A percentile compares a stretch with the other conserved stretches of the same genome.
phyloP scores from a whole-genome alignment of 2,329 filamentous ascomycete genomes.

The Fusarium mundagurra region DNA sequence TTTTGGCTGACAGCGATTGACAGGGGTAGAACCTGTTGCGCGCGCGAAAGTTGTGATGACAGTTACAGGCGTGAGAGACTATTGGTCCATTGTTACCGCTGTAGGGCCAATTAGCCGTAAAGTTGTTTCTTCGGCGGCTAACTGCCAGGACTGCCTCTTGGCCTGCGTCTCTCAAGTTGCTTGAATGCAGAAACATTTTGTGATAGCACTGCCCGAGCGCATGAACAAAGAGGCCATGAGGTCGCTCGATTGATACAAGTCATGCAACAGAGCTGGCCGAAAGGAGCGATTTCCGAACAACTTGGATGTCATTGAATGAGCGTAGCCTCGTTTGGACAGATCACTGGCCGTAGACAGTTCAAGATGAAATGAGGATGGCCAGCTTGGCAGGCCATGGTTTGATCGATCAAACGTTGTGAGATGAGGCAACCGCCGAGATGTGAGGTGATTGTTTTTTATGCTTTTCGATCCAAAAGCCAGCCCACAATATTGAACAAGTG shows the following conservation, averaged over 20 bases:
- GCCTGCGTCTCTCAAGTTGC: conserved; percentile 20
- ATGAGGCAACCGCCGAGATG: conserved; percentile 14
- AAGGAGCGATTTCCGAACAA: conserved; percentile 20
- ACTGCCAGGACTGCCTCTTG: conserved; percentile 20
- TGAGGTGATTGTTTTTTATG: background rate
- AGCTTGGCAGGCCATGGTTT: conserved; percentile 20
- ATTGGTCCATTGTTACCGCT: conserved; percentile 36
- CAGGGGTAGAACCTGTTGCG: conserved; percentile 46
- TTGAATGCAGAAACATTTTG: conserved; percentile 26
- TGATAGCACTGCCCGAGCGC: conserved; percentile 37
- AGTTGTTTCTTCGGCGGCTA: conserved; percentile 42
- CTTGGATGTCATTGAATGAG: conserved; percentile 17
- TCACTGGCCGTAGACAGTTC: conserved; percentile 15
- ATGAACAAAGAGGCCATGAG: conserved; percentile 38
- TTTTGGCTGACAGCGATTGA: conserved; percentile 47
- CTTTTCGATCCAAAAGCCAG: background rate
- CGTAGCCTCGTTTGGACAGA: background rate
- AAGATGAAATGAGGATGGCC: conserved; percentile 16
- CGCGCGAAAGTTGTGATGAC: conserved; percentile 49
- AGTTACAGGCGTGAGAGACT: conserved; percentile 34
- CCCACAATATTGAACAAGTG: background rate
- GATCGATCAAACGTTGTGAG: conserved; percentile 28
- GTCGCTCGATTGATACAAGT: conserved; percentile 38
- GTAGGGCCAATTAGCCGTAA: conserved; percentile 33
- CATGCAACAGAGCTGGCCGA: conserved; percentile 34